These are phyloP conservation scores for Penicillium sp. DNA, from an alignment of 2,329 filamentous ascomycete genomes.

Conservation along the genomic window DNA sequence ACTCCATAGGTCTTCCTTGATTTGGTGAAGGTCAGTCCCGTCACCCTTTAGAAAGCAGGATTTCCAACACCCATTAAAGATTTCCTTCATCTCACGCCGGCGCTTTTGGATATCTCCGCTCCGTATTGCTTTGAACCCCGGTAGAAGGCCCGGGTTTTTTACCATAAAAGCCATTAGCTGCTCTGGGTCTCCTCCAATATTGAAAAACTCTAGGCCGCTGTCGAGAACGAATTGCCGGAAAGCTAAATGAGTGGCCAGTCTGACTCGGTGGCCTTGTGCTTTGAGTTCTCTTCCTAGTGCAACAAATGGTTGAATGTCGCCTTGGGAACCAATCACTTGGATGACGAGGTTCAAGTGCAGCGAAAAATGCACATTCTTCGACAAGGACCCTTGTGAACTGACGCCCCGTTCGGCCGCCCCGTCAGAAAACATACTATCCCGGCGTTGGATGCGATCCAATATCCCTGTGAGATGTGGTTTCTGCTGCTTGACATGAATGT, in stretches of 20 bases:
- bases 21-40: conserved; percentile 56
- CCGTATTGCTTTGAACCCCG: conserved; percentile 71
- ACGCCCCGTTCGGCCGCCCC: neutral
- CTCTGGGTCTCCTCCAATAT: conserved; percentile 70
- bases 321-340: conserved; percentile 71
- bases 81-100: conserved; percentile 73
- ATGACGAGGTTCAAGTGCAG: conserved; percentile 62
- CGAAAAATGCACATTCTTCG: conserved; percentile 9
- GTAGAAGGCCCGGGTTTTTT: conserved; percentile 82
- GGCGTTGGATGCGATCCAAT: conserved; percentile 13
- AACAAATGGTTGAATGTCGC: conserved; percentile 75
- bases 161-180: conserved; percentile 88
- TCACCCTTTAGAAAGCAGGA: conserved; percentile 79
- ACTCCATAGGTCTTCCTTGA: conserved; percentile 47
- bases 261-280: conserved; percentile 69
- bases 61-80: conserved; percentile 81
- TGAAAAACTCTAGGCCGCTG: conserved; percentile 72
- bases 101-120: conserved; percentile 76
- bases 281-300: conserved; percentile 67
- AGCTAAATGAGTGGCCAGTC: conserved; percentile 69
- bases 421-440: neutral
- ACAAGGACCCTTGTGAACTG: neutral
- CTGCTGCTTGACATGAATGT: conserved; percentile 19
- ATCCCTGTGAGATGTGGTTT: conserved; percentile 20
- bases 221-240: conserved; percentile 70